A percentile compares a stretch with the other conserved stretches of the same genome.
Evolutionary conservation across 495 filamentous ascomycete species (phyloP).

Genomic region (Penicillium dipodomyicola): DNA sequence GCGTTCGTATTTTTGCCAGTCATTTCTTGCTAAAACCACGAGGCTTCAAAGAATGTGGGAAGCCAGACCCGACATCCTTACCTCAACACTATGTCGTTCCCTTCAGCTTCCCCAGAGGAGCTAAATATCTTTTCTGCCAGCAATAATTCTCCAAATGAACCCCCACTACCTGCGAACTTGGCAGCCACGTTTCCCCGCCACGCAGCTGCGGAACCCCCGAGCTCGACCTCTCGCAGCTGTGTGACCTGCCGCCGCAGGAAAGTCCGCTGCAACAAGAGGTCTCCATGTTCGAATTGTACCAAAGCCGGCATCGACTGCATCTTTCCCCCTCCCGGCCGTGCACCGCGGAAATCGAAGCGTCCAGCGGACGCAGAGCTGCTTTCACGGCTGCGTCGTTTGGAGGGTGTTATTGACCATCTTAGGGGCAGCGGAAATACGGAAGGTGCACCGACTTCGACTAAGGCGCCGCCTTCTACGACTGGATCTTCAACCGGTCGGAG

Average conservation of each 20-base stretch:
- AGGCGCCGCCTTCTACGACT: constrained; percentile 3
- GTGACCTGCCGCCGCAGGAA: constrained; percentile 82
- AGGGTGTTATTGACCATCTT: constrained; percentile 75
- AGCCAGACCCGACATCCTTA: not conserved
- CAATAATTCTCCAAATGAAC: constrained; percentile 22
- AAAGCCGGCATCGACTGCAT: constrained; percentile 76
- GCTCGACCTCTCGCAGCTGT: constrained; percentile 66
- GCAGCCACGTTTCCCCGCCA: constrained; percentile 22
- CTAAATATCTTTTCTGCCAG: constrained; percentile 16
- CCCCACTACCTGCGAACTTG: constrained; percentile 5
- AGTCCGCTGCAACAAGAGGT: constrained; percentile 81
- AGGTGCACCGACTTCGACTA: constrained; percentile 8
- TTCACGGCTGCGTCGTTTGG: constrained; percentile 71
- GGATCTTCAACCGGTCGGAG: constrained; percentile 1
- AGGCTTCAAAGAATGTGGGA: constrained; percentile 14
- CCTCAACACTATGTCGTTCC: constrained; percentile 33
- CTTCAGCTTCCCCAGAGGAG: constrained; percentile 28
- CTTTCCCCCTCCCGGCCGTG: constrained; percentile 79
- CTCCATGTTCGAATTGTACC: constrained; percentile 81
- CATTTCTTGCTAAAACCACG: not conserved
- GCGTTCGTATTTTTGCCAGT: not conserved
- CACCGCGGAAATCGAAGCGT: constrained; percentile 65
- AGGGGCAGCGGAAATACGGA: constrained; percentile 28
- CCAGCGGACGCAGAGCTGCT: constrained; percentile 74
- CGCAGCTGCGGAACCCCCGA: constrained; percentile 11